Evolutionary conservation across 1,284 basidiomycete species (phyloP), one percentile per base, ranked within the genome.

Genomic region (Rhizopogon parksii): DNA sequence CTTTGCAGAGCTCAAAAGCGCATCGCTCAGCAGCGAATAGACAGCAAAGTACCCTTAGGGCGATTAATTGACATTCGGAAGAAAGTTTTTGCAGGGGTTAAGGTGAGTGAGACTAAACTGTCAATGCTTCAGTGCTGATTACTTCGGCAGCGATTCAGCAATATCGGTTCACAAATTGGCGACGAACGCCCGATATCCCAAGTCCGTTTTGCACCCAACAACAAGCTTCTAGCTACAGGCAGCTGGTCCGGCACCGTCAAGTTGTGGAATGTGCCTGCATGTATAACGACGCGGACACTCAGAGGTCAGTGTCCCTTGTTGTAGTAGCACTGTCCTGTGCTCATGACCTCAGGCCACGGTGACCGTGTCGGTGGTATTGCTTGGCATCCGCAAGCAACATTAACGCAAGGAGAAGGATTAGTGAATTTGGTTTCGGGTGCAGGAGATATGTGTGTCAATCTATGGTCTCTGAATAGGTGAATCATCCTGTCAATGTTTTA

Each of bases 181-280:
- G 96, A 97, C 64, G 93, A 96, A 57, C 80, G 96, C 46, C 94
- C 95, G 1, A 82, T 99, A 55, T 90, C 93, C 1, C 86, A 91
- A 70, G 91, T 97, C 27, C 86, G 96, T 21, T 99, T 99, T 68
- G 85, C 95, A 1, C 96, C 96, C 4, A 88, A 97, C 65, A 88
- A 87, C 58, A 71, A 89, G 62, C 78, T 91, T 40, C 76, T 99
- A 25, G 90, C 93, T 1, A 96, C 95, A 0, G 93, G 88, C 3
- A 92, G 91, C 59, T 99, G 96, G 96, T 91, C 94, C 9, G 96
- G 96, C 21, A 84, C 84, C 38, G 83, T 95, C 30, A 97, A 95
- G 71, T 64, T 99, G 9, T 99, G 96, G 96, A 88, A 92, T 59
- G 81, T 99, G 11, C 96, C 96, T 8, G 80, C 85, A 21, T 91